Base-by-base conservation (phyloP, 2,329 filamentous ascomycete genomes). In the Herpotrichia juniperi region DNA sequence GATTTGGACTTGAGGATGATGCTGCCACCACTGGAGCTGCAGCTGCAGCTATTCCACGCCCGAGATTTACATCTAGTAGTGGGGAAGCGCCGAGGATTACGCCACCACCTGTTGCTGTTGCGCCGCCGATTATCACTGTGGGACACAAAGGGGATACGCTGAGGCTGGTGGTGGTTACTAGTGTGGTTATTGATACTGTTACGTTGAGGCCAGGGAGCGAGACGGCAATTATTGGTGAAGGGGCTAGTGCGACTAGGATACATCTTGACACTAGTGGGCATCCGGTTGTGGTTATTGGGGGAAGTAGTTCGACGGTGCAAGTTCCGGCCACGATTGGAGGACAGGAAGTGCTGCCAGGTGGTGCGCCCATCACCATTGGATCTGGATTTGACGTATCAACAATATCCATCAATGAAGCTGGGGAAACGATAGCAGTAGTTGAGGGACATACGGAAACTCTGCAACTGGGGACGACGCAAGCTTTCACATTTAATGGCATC, bases 151-250 rank as follows among this genome's bases (percentile, higher is more conserved):
- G 28, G n/a, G 16, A 42, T 2, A 49, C 39, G 9, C 31, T 54
- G 3, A 26, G 17, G 12, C 56, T 54, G 2, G 30, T 42, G 10
- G 28, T 22, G 2, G 28, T 45, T 3, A 57, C 54, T 4, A 46
- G 22, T 11, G 37, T 59, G 14, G 25, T 51, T 4, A 48, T 59
- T 4, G 42, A 25, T 2, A 28, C 31, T 7, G 26, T 42, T 4
- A 59, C 51, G 2, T 32, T 57, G 9, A 42, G 11, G 2, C 51
- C 54, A n/a, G 50, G 47, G 11, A 53, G 56, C 2, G 39, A 48
- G 17, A 59, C 54, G 4, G 51, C 45, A 14, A 55, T 52, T 3
- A 34, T 59, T 35, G 48, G 54, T 1, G 40, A 47, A 4, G 53
- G 43, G 2, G 25, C 35, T 21, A 51, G 40, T 26, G 37, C 51